Evolutionary conservation across 2,329 filamentous ascomycete genomes (phyloP), one percentile per base, ranked within the genome.

Genomic region (Byssoonygena ceratinophila): DNA sequence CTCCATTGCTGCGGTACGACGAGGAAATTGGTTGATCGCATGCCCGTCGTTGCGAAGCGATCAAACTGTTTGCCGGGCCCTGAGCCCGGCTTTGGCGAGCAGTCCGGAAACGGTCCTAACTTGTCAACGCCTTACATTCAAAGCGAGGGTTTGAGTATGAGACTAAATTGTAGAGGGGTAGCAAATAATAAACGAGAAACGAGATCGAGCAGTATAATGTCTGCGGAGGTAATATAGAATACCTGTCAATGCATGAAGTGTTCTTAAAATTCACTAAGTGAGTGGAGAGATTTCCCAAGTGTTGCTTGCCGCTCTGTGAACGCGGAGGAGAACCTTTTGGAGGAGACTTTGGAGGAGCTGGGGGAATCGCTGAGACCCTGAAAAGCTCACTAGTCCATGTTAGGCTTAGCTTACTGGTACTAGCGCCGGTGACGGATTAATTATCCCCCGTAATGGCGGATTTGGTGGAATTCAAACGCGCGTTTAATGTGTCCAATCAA

Each of bases 1-100:
- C 31, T 57, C 56, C 56, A 58, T 57, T 52, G 31, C 43, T 32
- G 48, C 34, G 34, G 37, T 45, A 9, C 23, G 43, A 29, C 40
- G 20, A 31, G 16, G 11, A 45, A 37, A 11, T 20, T 8, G 4
- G 2, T 20, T 29, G 32, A 22, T 44, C 43, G 36, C 54, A 56
- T 53, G 46, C 43, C 44, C 37, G 27, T 23, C 20, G 31, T 34
- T 49, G 16, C 5, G 12, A 23, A 32, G 36, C 23, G 16, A 40
- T 31, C 46, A 22, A 48, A 23, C 34, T 48, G 14, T 34, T 47
- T 36, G 57, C 55, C 57, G 54, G 57, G 55, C 57, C 57, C 57
- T 55, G 23, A 54, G 57, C 55, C 55, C 53, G 55, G 57, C 56
- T 39, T 23, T 18, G 32, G 22, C 32, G 25, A 52, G 50, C 11